Base-by-base conservation (phyloP, 2,329 filamentous ascomycete species). In the Xylariales sp. region DNA sequence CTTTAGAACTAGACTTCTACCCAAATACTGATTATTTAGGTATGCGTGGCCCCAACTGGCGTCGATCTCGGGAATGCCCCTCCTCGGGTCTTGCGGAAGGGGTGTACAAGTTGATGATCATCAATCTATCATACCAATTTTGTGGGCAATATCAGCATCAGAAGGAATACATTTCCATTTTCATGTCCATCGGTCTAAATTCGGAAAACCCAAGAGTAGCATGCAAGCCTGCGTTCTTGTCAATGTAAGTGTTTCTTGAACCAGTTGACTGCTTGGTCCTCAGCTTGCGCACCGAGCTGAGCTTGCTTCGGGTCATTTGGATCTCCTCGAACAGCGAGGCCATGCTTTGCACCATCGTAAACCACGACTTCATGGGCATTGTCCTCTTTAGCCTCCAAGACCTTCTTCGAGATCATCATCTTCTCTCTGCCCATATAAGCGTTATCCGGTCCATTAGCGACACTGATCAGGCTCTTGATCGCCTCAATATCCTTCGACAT, bases 401-500 rank as follows among this genome's bases (percentile, higher is more conserved):
- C 41, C 2, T 44, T 42, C 44, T 50, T 51, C 28, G 57, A 51
- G 39, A 42, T 44, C 28, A 54, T 43, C 12, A 60, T 48, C n/a
- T 53, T 40, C 14, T 48, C 44, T 38, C 46, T 38, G 4, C 54
- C 54, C 44, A 70, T 47, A 1, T 46, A 59, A 35, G 58, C 41
- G 48, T 71, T 68, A 4, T 58, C 46, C 25, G 67, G 61, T 4
- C 65, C 67, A 14, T 65, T 50, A 3, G 59, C 58, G 31, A 70
- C 56, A 36, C 59, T 62, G 15, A 68, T 42, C 11, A 69, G 68
- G n/a, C 54, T 43, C 14, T 39, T 50, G 9, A 68, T 56, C 5
- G 45, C 48, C 20, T 64, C 54, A 15, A 70, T 59, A 42, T 76
- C 68, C 10, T 25, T 51, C 0, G 71, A 70, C 1, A 76, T 36